Base-by-base conservation (phyloP, 1,139 yeast species). In the Yamadazyma mexicana region DNA sequence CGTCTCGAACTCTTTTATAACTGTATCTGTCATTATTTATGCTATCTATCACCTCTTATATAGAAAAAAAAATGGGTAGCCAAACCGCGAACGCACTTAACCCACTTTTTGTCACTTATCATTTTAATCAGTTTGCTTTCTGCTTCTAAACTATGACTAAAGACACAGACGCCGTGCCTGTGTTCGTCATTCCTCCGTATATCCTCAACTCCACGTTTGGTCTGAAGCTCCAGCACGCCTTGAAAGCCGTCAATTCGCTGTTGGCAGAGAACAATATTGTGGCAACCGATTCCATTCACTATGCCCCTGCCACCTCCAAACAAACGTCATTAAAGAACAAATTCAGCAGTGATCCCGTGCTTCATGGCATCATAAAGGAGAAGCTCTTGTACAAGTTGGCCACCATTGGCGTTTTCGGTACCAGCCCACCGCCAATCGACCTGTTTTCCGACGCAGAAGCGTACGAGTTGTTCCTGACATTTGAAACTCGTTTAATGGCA, bases 151-250 rank as follows among this genome's bases (percentile, higher is more conserved):
- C 22, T 10, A 41, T 35, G 40, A 33, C 40, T 3, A 30, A 23
- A 17, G 24, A 35, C 11, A 7, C 35, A 10, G 33, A 18, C 10
- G 15, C 17, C 22, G 22, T 20, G 22, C 22, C 22, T 16, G 27
- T 60, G 23, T 67, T 69, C 48, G 57, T 68, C 16, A 66, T 72
- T 26, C 77, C 77, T 2, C 77, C 77, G 3, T 72, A 72, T 47
- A 53, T 72, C 31, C 63, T 71, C 23, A 55, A 66, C 35, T 64
- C 76, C 3, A 58, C 67, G 34, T 49, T 60, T 17, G 77, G 77
- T 1, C 57, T 62, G 5, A 55, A 54, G 34, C 54, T 69, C 12
- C 66, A 65, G 37, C 33, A 51, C 36, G 52, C 56, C 33, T 47
- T 71, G 24, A 42, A 47, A 8, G 37, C 40, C 11, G 41, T 54